Conservation (phyloP, 2,329 filamentous ascomycete genomes). For the Pseudonectria foliicola region DNA sequence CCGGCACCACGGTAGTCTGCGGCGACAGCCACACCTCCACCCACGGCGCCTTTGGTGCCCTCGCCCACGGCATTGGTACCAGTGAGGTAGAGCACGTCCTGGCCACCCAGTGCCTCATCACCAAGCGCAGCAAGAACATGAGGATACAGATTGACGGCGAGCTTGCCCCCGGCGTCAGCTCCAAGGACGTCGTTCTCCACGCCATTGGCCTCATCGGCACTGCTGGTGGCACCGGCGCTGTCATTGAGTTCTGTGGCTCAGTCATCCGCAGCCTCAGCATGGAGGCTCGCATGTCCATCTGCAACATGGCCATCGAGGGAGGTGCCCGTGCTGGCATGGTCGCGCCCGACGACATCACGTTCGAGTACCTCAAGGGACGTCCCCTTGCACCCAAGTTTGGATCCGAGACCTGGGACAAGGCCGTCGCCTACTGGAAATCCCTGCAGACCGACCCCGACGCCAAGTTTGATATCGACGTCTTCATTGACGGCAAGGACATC, state of each 20-base stretch:
- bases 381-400: constrained; percentile 81
- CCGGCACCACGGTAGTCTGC: constrained; percentile 93
- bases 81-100: constrained; percentile 98
- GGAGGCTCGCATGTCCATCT: constrained; percentile 98
- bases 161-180: constrained; percentile 83
- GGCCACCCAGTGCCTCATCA: constrained; percentile 91
- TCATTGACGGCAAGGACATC: constrained; percentile 89
- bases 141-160: constrained; percentile 90
- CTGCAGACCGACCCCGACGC: constrained; percentile 82
- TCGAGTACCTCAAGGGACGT: constrained; percentile 88
- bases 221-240: constrained; percentile 85
- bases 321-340: constrained; percentile 96
- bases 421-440: constrained; percentile 78
- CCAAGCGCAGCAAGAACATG: constrained; percentile 97
- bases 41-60: constrained; percentile 89
- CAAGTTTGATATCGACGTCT: constrained; percentile 82
- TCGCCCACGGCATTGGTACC: constrained; percentile 95
- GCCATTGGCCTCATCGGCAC: constrained; percentile 92
- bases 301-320: constrained; percentile 98
- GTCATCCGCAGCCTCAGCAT: constrained; percentile 86
- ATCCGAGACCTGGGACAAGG: constrained; percentile 84
- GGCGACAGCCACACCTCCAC: constrained; percentile 98
- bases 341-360: constrained; percentile 87
- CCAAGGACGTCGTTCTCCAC: constrained; percentile 91
- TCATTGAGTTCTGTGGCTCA: constrained; percentile 96